These are phyloP conservation scores for Coniochaeta pulveracea DNA, from an alignment of 2,329 filamentous ascomycete genomes.

Conservation along the genomic window DNA sequence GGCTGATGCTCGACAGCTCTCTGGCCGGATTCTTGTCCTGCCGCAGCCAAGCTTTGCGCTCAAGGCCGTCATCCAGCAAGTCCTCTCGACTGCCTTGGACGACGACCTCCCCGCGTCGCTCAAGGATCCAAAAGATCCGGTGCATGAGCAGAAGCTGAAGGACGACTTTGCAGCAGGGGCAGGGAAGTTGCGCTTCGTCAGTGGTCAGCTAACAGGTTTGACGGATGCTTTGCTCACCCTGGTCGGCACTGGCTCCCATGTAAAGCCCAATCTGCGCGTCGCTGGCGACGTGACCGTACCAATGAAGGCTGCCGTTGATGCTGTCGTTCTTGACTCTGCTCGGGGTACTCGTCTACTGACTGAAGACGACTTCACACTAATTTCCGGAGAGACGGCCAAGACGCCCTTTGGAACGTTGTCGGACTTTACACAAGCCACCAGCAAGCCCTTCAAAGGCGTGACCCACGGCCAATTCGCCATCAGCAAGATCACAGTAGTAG, in stretches of 20 bases:
- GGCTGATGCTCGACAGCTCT: slow-evolving; percentile 16
- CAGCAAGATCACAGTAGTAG: slow-evolving; percentile 33
- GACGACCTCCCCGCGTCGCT: slow-evolving; percentile 12
- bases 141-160: no score
- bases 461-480: slow-evolving; percentile 36
- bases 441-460: slow-evolving; percentile 28
- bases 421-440: slow-evolving; percentile 12
- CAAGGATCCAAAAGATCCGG: slow-evolving; percentile 6
- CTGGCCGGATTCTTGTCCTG: slow-evolving; percentile 25
- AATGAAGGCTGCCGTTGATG: slow-evolving; percentile 11
- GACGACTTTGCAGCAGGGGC: no score
- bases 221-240: slow-evolving; percentile 20
- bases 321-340: slow-evolving; percentile 5
- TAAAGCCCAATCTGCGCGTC: slow-evolving; percentile 22
- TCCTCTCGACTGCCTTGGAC: slow-evolving; percentile 13
- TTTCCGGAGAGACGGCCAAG: slow-evolving; percentile 15
- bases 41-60: slow-evolving; percentile 26
- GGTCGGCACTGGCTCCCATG: slow-evolving; percentile 22
- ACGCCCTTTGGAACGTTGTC: slow-evolving; percentile 22
- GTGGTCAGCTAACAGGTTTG: slow-evolving; percentile 20
- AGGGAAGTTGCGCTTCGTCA: slow-evolving; percentile 17
- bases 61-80: slow-evolving; percentile 18
- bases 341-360: no score
- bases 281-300: slow-evolving; percentile 7
- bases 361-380: no score